Percentiles rank a stretch among this genome's conserved stretches.
Evolutionary conservation across 768 basidiomycete species (phyloP).

Genomic region (Phanerochaete sordida): DNA sequence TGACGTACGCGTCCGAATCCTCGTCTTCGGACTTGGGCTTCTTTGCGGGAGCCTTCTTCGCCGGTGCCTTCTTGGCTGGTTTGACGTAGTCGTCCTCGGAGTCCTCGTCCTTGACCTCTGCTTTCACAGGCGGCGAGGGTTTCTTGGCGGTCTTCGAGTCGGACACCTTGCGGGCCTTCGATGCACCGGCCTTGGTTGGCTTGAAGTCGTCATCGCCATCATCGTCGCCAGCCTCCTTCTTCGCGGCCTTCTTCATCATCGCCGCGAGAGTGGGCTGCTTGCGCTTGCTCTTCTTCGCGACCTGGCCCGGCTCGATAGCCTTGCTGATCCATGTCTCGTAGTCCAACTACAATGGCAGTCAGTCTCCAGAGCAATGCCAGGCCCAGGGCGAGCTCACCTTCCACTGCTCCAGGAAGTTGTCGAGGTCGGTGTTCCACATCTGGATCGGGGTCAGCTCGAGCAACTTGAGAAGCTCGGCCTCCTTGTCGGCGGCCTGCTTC

Average conservation of each 20-base stretch:
- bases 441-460: constrained; percentile 76
- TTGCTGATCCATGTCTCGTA: constrained; percentile 43
- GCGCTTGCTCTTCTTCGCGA: constrained; percentile 51
- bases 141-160: constrained; percentile 30
- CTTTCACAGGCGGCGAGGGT: constrained; percentile 35
- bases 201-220: constrained; percentile 52
- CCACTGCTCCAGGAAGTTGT: constrained; percentile 81
- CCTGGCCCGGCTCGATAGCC: constrained; percentile 38
- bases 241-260: constrained; percentile 36
- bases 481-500: constrained; percentile 78
- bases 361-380: neutral
- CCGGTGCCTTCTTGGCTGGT: too few species aligned
- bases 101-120: constrained; percentile 42
- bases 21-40: constrained; percentile 35
- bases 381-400: constrained; percentile 47
- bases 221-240: constrained; percentile 33
- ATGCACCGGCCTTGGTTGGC: constrained; percentile 42
- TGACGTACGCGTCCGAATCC: constrained; percentile 30
- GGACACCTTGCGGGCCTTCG: constrained; percentile 29
- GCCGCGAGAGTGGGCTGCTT: constrained; percentile 54
- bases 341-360: constrained; percentile 28
- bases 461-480: constrained; percentile 71
- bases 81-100: constrained; percentile 38
- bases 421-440: constrained; percentile 89
- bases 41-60: constrained; percentile 8